A percentile compares a stretch with the other conserved stretches of the same genome.
Conservation (phyloP, 2,329 filamentous ascomycete genomes). For the Curvularia verruculosa region DNA sequence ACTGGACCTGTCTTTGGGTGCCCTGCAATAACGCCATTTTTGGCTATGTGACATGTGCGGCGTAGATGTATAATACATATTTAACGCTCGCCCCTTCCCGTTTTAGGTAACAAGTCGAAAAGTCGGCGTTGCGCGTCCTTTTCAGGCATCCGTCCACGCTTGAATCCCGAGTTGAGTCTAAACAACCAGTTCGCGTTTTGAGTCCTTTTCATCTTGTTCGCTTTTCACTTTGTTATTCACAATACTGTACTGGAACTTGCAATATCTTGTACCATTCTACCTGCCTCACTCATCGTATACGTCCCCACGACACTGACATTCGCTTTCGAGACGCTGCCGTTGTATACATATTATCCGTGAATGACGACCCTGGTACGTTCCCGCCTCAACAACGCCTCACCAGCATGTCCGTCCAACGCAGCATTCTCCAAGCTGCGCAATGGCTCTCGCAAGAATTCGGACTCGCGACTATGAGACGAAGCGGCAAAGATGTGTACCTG, state of each 20-base stretch:
- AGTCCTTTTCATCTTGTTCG: not conserved
- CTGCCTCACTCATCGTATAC: too few species aligned
- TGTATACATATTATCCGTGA: slow-evolving; percentile 5
- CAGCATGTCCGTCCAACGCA: slow-evolving; percentile 22
- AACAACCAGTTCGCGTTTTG: not conserved
- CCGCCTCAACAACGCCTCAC: not conserved
- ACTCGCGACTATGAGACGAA: slow-evolving; percentile 34
- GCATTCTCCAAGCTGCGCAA: slow-evolving; percentile 12
- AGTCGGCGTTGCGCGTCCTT: slow-evolving; percentile 12
- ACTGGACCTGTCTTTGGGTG: not conserved
- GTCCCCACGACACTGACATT: not conserved
- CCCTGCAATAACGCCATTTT: slow-evolving; percentile 5
- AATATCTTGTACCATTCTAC: not conserved
- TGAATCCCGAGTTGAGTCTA: not conserved
- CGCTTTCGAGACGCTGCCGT: not conserved
- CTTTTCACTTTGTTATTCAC: not conserved
- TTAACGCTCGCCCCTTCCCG: slow-evolving; percentile 7
- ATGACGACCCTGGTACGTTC: slow-evolving; percentile 4
- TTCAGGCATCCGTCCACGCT: slow-evolving; percentile 22
- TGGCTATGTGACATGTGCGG: slow-evolving; percentile 3
- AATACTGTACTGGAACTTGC: not conserved
- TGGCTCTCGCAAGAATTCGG: slow-evolving; percentile 42
- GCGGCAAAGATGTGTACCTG: slow-evolving; percentile 41
- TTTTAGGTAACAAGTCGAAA: slow-evolving; percentile 10
- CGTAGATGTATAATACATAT: too few species aligned